Evolutionary conservation across 2,329 filamentous ascomycete genomes (phyloP), one percentile per base, ranked within the genome.

Genomic region (Fonsecaea nubica): DNA sequence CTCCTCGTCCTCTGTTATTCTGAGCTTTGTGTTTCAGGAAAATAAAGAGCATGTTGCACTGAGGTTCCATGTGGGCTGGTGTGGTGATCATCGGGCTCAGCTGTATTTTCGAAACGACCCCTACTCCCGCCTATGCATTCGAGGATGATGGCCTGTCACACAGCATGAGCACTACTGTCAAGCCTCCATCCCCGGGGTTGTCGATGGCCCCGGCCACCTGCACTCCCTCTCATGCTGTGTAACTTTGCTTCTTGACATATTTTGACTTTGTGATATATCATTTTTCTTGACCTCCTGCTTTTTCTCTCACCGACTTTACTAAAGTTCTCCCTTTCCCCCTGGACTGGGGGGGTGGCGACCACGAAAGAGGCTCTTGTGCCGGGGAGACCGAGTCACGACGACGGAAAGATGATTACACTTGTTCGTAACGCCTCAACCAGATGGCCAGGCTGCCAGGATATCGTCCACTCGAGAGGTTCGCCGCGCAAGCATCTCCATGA

Each of bases 131-230:
- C 5, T 40, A 33, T 62, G 58, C 63, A 65, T 30, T 38, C 21
- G 53, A 62, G 57, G 36, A 36, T 10, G 45, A 15, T 53, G 58
- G 25, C 45, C 32, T 10, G 66, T 68, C 57, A 64, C 66, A 68
- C 66, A 66, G 32, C 66, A 58, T 68, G 42, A 58, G 48, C 36
- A 42, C 57, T 59, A 38, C 58, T 63, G 65, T 35, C 45, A 40
- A 45, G 53, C 40, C 38, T 40, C 33, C 62, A 68, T 63, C 66
- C 66, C 59, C 66, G 62, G 66, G 66, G 66, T 68, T 68, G 66
- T 64, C 63, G 48, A 58, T 25, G 42, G 18, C 42, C 30, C 15
- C 40, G 15, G 52, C 30, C 36, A 42, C 52, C n/a, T 48, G 64
- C 42, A 45, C 9, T 30, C 35, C 59, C 7, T 50, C 45, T 50